phyloP scores from a whole-genome alignment of 2,329 filamentous ascomycete genomes.

The Cladophialophora immunda region DNA sequence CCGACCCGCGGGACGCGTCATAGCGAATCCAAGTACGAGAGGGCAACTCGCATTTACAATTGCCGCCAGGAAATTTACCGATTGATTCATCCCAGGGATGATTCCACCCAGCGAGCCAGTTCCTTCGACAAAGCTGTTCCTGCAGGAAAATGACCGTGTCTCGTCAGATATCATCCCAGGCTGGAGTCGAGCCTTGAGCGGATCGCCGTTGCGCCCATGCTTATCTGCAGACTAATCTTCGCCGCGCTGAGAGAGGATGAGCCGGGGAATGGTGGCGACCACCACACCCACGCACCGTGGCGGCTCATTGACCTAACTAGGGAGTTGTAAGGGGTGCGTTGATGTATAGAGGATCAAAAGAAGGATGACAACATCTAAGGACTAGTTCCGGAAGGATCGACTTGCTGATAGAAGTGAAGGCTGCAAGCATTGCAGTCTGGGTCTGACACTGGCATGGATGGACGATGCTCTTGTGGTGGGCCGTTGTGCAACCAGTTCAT shows the following conservation, averaged over 20 bases:
- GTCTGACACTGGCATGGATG: neutral
- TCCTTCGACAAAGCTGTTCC: neutral
- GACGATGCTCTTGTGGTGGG: neutral
- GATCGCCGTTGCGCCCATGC: neutral
- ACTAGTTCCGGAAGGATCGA: neutral
- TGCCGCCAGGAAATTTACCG: neutral
- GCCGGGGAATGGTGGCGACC: neutral
- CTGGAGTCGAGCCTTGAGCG: neutral
- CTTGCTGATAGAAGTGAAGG: neutral
- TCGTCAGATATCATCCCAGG: neutral
- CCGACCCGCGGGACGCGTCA: constrained; percentile 2
- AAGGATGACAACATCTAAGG: neutral
- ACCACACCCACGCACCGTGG: neutral
- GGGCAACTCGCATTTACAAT: no score
- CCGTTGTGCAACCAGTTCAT: neutral
- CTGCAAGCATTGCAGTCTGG: neutral
- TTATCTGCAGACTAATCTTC: neutral
- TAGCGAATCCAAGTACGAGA: neutral
- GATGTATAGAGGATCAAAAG: neutral
- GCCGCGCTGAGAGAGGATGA: neutral
- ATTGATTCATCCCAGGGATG: neutral
- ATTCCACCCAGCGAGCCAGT: neutral
- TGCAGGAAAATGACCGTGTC: neutral
- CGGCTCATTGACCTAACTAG: neutral
- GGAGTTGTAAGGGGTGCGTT: neutral